A percentile compares a stretch with the other conserved stretches of the same genome.
Evolutionary conservation across 2,329 filamentous ascomycete species (phyloP).

Genomic region (Capronia coronata): DNA sequence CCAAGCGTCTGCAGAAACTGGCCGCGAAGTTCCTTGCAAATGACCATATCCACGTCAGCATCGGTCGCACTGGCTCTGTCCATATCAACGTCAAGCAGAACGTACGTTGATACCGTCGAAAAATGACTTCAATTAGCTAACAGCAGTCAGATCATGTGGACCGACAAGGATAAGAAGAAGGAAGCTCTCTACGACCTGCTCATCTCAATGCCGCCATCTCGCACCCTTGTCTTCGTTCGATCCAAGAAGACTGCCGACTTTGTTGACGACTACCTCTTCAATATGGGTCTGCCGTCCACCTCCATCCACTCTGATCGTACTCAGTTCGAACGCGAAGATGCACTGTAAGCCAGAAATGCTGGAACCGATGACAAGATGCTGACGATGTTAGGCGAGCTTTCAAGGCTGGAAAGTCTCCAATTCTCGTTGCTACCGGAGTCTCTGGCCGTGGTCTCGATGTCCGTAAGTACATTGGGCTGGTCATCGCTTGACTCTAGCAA

Average conservation of each 20-base stretch:
- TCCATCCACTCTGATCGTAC: constrained; percentile 85
- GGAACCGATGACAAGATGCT: constrained; percentile 10
- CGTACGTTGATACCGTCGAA: constrained; percentile 32
- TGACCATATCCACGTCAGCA: constrained; percentile 71
- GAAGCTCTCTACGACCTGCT: constrained; percentile 67
- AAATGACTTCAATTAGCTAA: constrained; percentile 15
- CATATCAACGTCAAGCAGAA: constrained; percentile 76
- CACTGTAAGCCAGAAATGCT: constrained; percentile 53
- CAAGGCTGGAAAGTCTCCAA: constrained; percentile 64
- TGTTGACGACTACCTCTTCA: constrained; percentile 81
- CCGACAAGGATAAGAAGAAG: constrained; percentile 61
- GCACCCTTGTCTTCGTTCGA: constrained; percentile 89
- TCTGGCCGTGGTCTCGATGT: constrained; percentile 68
- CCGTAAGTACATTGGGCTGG: constrained; percentile 17
- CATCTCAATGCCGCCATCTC: constrained; percentile 59
- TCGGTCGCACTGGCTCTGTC: constrained; percentile 78
- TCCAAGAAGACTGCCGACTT: constrained; percentile 70
- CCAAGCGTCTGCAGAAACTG: constrained; percentile 67
- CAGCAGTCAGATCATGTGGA: constrained; percentile 52
- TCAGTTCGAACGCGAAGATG: constrained; percentile 85
- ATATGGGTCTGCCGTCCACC: constrained; percentile 69
- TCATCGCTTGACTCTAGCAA: no score
- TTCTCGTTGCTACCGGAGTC: constrained; percentile 80
- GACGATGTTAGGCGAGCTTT: constrained; percentile 47
- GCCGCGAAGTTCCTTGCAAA: constrained; percentile 68